These are phyloP conservation scores for Raffaelea albimanens DNA, from an alignment of 2,329 filamentous ascomycete genomes.

Conservation along the genomic window DNA sequence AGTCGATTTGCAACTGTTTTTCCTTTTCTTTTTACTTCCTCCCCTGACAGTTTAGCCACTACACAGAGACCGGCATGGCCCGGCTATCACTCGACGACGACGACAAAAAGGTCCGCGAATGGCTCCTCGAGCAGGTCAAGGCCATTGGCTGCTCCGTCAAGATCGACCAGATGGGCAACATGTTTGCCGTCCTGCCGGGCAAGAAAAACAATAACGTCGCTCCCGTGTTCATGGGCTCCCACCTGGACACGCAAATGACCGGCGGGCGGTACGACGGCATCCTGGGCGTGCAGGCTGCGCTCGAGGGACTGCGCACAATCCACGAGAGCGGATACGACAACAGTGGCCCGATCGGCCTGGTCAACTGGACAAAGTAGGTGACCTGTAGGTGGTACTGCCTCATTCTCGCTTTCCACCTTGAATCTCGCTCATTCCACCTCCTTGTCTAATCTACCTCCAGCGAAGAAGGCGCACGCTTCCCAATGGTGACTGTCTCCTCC, in stretches of 20 bases:
- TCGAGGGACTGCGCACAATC: slow-evolving; percentile 62
- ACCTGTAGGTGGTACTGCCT: too few relatives aligned
- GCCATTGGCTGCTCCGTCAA: slow-evolving; percentile 57
- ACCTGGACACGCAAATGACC: slow-evolving; percentile 55
- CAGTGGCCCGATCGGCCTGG: slow-evolving; percentile 60
- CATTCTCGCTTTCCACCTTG: too few relatives aligned
- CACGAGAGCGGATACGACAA: slow-evolving; percentile 60
- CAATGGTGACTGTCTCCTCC: slow-evolving; percentile 62
- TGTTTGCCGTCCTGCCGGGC: slow-evolving; percentile 64
- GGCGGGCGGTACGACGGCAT: slow-evolving; percentile 71
- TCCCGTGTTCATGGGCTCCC: slow-evolving; percentile 61
- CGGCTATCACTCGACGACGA: slow-evolving; percentile 62
- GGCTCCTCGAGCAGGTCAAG: slow-evolving; percentile 60
- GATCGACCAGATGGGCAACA: slow-evolving; percentile 71
- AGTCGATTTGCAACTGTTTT: too few relatives aligned
- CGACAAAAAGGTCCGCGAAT: slow-evolving; percentile 63
- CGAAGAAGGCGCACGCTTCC: slow-evolving; percentile 74
- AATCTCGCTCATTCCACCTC: neutral
- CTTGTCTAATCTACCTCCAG: slow-evolving; percentile 24
- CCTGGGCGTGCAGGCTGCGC: slow-evolving; percentile 60
- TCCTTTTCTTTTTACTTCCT: too few relatives aligned
- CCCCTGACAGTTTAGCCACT: slow-evolving; percentile 2
- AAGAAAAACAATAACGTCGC: slow-evolving; percentile 32
- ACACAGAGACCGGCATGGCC: slow-evolving; percentile 61
- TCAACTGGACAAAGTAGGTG: slow-evolving; percentile 65